Conservation (phyloP, 305 asterid species). For the Fraxinus greggii region DNA sequence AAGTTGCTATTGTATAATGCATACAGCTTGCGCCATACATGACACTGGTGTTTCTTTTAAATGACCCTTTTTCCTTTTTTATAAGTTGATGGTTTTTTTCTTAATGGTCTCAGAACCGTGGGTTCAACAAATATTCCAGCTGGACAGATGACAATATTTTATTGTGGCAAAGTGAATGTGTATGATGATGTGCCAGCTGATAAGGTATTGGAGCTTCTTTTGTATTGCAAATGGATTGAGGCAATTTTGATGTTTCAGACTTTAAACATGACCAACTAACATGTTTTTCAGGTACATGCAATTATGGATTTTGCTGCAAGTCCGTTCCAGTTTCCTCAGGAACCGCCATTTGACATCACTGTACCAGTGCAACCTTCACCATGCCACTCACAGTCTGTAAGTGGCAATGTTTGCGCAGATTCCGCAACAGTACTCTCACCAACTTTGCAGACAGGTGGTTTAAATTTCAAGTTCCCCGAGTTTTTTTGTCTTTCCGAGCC, state of each 20-base stretch:
- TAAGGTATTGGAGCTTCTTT: slow-evolving; percentile 55
- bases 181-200: slow-evolving; percentile 79
- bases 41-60: slow-evolving; percentile 16
- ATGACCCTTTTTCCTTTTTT: slow-evolving; percentile 17
- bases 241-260: slow-evolving; percentile 6
- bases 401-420: slow-evolving; percentile 44
- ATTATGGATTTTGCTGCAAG: slow-evolving; percentile 80
- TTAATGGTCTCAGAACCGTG: slow-evolving; percentile 42
- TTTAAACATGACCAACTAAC: neutral
- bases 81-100: slow-evolving; percentile 11
- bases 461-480: slow-evolving; percentile 4
- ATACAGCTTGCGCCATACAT: slow-evolving; percentile 3
- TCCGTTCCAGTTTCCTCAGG: slow-evolving; percentile 56
- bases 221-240: slow-evolving; percentile 5
- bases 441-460: slow-evolving; percentile 58
- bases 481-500: neutral
- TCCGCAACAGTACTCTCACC: slow-evolving; percentile 51
- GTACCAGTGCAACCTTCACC: slow-evolving; percentile 44
- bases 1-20: slow-evolving; percentile 9
- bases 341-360: slow-evolving; percentile 43
- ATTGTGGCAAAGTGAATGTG: slow-evolving; percentile 83
- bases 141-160: slow-evolving; percentile 91
- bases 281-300: slow-evolving; percentile 54
- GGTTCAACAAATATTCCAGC: slow-evolving; percentile 39
- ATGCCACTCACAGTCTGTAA: slow-evolving; percentile 45